Evolutionary conservation across 306 rosid genomes (phyloP).

Genomic region (Erythrophleum fordii): DNA sequence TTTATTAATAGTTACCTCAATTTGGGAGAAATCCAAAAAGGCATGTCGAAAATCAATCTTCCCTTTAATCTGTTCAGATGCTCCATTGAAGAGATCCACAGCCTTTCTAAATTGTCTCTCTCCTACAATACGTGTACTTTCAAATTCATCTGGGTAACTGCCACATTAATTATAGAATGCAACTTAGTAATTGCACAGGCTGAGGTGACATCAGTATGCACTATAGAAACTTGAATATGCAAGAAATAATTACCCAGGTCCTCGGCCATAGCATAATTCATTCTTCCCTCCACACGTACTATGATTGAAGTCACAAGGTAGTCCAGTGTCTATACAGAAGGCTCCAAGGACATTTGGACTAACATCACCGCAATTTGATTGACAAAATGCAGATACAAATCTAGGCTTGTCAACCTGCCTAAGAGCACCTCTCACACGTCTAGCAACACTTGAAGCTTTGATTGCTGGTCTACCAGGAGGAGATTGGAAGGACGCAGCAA

Average conservation of each 20-base stretch:
- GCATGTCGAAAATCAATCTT: conserved; percentile 78
- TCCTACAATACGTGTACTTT: conserved; percentile 90
- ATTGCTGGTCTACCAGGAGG: conserved; percentile 65
- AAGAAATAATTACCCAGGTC: conserved; percentile 81
- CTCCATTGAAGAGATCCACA: conserved; percentile 70
- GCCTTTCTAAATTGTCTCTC: conserved; percentile 87
- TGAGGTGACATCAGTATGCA: conserved; percentile 28
- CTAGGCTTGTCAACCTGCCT: conserved; percentile 64
- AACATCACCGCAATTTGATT: conserved; percentile 94
- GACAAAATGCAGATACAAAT: conserved; percentile 94
- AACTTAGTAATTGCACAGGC: conserved; percentile 37
- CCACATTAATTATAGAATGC: conserved; percentile 32
- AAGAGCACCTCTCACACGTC: conserved; percentile 73
- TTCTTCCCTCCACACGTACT: conserved; percentile 94
- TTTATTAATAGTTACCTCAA: conserved; percentile 64
- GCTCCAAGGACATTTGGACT: conserved; percentile 95
- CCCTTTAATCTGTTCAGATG: conserved; percentile 72
- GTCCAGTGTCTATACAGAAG: conserved; percentile 81
- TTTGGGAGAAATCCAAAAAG: conserved; percentile 76
- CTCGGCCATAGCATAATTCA: conserved; percentile 83
- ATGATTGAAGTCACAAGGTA: conserved; percentile 95
- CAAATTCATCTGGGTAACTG: conserved; percentile 96
- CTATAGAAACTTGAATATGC: conserved; percentile 1
- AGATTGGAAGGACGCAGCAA: conserved; percentile 78
- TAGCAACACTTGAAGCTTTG: conserved; percentile 58